phyloP scores from a whole-genome alignment of 306 rosid species.

The Medicago arabica region DNA sequence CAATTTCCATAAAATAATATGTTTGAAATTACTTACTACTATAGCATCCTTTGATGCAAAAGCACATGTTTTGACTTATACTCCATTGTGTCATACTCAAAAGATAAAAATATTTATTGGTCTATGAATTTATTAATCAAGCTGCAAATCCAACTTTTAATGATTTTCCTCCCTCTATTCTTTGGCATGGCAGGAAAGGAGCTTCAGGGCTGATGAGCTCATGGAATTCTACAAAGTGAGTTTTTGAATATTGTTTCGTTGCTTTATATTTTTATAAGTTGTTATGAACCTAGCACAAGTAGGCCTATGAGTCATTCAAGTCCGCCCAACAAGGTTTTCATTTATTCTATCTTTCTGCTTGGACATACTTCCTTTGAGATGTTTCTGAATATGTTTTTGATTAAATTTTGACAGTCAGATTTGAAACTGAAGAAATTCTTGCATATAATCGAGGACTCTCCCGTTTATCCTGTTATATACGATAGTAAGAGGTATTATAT shows the following conservation, averaged over 20 bases:
- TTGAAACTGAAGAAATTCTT: slow-evolving; percentile 93
- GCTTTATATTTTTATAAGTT: not conserved
- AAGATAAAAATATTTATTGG: slow-evolving; percentile 18
- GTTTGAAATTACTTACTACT: slow-evolving; percentile 29
- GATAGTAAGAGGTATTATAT: slow-evolving; percentile 71
- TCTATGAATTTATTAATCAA: slow-evolving; percentile 19
- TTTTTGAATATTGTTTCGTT: slow-evolving; percentile 38
- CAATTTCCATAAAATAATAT: slow-evolving; percentile 25
- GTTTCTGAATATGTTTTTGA: slow-evolving; percentile 32
- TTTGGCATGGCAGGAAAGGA: slow-evolving; percentile 60
- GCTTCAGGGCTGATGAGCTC: slow-evolving; percentile 83
- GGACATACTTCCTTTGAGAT: slow-evolving; percentile 11
- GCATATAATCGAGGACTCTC: slow-evolving; percentile 85
- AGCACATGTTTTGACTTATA: slow-evolving; percentile 2
- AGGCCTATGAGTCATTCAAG: slow-evolving; percentile 15
- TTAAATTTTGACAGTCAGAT: slow-evolving; percentile 76
- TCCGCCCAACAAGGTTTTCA: slow-evolving; percentile 16
- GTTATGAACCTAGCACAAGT: slow-evolving; percentile 1
- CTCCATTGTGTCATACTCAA: not conserved
- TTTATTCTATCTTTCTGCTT: slow-evolving; percentile 13
- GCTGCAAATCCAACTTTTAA: slow-evolving; percentile 22
- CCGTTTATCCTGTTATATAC: slow-evolving; percentile 82
- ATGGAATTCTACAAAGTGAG: slow-evolving; percentile 95
- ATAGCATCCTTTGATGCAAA: slow-evolving; percentile 32
- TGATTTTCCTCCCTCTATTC: slow-evolving; percentile 6